Percentiles rank a stretch among this genome's conserved stretches.
phyloP scores from a whole-genome alignment of 352 stramenopile genomes.

The Phytopythium mirpurense region DNA sequence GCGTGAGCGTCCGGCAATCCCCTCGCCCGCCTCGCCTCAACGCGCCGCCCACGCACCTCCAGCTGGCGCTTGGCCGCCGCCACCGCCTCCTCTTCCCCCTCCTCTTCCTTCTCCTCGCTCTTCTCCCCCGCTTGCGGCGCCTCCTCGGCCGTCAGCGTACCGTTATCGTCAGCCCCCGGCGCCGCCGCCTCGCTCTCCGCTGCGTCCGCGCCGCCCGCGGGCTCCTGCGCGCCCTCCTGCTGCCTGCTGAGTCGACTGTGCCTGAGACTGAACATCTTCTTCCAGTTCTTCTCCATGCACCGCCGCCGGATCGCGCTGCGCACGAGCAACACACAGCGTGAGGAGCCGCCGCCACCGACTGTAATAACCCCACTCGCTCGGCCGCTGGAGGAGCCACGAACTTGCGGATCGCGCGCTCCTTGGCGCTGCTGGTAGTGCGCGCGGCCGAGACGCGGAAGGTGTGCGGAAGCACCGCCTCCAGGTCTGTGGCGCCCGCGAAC shows the following conservation, averaged over 20 bases:
- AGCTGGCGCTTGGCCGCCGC: conserved; percentile 25
- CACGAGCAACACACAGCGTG: conserved; percentile 2
- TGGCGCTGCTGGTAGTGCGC: conserved; percentile 15
- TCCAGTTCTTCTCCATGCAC: conserved; percentile 80
- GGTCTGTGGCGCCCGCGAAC: conserved; percentile 41
- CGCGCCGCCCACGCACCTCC: conserved; percentile 8
- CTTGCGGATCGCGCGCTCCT: conserved; percentile 50
- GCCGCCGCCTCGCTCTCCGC: too few species aligned
- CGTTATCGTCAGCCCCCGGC: too few species aligned
- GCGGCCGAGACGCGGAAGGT: conserved; percentile 37
- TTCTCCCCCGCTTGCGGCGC: conserved; percentile 10
- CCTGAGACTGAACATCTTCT: conserved; percentile 59
- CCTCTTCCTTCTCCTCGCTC: conserved; percentile 3
- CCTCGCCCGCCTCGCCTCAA: too few species aligned
- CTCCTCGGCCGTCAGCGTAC: too few species aligned
- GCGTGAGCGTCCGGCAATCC: neutral
- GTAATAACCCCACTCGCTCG: too few species aligned
- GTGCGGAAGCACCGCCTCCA: conserved; percentile 59
- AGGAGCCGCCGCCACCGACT: neutral
- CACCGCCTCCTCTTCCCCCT: conserved; percentile 14
- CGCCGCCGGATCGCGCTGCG: conserved; percentile 51
- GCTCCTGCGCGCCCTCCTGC: neutral
- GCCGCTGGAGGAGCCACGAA: conserved; percentile 8
- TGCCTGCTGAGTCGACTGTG: conserved; percentile 25
- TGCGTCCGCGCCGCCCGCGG: neutral